A percentile compares a stretch with the other conserved stretches of the same genome.
phyloP scores from a whole-genome alignment of 2,329 filamentous ascomycete species.

The Ceratocystis huliohia region DNA sequence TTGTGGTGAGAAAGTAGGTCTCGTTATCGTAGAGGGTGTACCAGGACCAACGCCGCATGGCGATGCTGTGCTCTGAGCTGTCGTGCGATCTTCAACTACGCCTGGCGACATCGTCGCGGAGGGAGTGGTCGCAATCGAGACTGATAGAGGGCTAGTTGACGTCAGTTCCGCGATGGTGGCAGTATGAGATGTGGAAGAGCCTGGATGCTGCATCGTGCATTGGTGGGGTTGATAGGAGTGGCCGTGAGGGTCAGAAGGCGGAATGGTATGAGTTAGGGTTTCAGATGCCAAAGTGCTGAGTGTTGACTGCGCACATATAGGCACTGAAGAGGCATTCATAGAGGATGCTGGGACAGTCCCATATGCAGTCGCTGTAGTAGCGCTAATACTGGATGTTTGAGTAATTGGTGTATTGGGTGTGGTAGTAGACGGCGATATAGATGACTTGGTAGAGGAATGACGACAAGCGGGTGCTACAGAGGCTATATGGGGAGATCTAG shows the following conservation, averaged over 20 bases:
- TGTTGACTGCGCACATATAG: neutral
- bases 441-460: constrained; percentile 18
- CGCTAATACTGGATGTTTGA: neutral
- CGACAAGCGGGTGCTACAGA: constrained; percentile 7
- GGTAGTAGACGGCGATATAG: constrained; percentile 6
- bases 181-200: neutral
- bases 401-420: neutral
- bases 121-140: constrained; percentile 5
- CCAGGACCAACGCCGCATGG: neutral
- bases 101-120: constrained; percentile 9
- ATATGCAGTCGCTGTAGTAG: neutral
- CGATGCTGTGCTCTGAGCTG: neutral
- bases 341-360: neutral
- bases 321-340: neutral
- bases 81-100: neutral
- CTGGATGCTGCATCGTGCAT: neutral
- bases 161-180: neutral
- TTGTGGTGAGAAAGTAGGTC: neutral
- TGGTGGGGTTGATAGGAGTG: neutral
- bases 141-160: constrained; percentile 1
- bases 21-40: neutral
- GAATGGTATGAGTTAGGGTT: neutral
- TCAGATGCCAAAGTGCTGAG: neutral
- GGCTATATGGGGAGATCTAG: constrained; percentile 17
- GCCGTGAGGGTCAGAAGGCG: neutral